These are phyloP conservation scores for Apiospora sp. DNA, from an alignment of 2,329 filamentous ascomycete species.

Conservation along the genomic window DNA sequence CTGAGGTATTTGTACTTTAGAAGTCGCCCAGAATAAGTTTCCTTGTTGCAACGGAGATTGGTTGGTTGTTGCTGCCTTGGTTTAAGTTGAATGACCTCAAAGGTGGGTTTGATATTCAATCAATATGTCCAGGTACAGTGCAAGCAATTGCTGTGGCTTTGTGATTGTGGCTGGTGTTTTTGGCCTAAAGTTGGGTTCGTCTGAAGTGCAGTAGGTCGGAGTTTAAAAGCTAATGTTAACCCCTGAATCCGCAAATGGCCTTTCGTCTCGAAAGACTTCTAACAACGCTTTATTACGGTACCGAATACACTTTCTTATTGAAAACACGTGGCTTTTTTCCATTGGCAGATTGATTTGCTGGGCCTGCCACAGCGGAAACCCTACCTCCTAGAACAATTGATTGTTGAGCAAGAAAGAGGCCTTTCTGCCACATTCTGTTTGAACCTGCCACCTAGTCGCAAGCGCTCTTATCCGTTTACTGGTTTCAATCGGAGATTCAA, in stretches of 20 bases:
- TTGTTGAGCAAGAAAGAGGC: not conserved
- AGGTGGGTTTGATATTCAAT: not conserved
- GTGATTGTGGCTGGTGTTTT: not conserved
- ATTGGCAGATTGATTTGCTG: too few relatives aligned
- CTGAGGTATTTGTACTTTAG: not conserved
- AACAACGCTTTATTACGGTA: not conserved
- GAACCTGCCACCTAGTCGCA: too few relatives aligned
- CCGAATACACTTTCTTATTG: not conserved
- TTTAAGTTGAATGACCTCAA: not conserved
- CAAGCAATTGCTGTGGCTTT: not conserved
- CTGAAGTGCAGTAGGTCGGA: not conserved
- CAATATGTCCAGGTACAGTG: not conserved
- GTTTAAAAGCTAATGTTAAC: not conserved
- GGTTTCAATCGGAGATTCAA: slow-evolving; percentile 42
- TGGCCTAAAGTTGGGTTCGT: not conserved
- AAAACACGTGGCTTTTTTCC: not conserved
- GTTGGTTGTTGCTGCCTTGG: not conserved
- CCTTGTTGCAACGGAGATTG: not conserved
- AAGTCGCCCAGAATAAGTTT: not conserved
- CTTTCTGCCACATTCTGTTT: not conserved
- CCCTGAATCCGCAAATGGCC: not conserved
- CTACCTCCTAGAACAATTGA: not conserved
- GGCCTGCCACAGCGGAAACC: not conserved
- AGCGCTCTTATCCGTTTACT: slow-evolving; percentile 16
- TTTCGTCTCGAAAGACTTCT: not conserved